These are phyloP conservation scores for Heritiera littoralis DNA, from an alignment of 345 rosid species.

Conservation along the genomic window DNA sequence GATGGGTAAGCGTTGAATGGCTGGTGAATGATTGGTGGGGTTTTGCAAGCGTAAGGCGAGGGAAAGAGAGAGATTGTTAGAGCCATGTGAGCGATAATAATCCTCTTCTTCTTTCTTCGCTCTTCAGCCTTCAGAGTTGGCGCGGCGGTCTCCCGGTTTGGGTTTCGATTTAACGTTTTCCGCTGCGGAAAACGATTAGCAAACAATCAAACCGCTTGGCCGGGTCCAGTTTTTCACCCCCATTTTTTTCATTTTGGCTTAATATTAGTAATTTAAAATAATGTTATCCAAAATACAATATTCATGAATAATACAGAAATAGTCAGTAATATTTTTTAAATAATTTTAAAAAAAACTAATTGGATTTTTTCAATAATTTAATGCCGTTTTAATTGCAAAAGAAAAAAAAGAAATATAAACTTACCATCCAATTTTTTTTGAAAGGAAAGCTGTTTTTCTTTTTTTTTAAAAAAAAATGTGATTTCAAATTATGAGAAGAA, in stretches of 20 bases:
- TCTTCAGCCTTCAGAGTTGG: not conserved
- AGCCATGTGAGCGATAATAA: not conserved
- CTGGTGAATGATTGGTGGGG: not conserved
- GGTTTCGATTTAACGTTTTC: not conserved
- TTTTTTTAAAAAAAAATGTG: no score
- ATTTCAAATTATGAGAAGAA: no score
- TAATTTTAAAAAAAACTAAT: no score
- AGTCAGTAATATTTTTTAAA: no score
- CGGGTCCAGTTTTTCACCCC: not conserved
- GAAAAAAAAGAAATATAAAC: no score
- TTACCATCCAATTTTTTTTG: no score
- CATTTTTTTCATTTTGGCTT: not conserved
- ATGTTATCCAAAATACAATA: no score
- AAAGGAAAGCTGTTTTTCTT: no score
- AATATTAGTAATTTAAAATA: no score
- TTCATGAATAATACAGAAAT: no score
- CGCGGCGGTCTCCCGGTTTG: not conserved
- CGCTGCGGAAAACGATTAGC: not conserved
- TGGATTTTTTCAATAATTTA: no score
- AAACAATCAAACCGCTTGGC: not conserved
- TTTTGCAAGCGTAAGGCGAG: not conserved
- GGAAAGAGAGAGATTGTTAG: not conserved
- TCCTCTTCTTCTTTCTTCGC: not conserved
- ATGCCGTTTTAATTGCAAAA: no score
- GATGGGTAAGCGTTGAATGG: not conserved